Evolutionary conservation across 2,329 filamentous ascomycete species (phyloP).

Genomic region (Knufia petricola): DNA sequence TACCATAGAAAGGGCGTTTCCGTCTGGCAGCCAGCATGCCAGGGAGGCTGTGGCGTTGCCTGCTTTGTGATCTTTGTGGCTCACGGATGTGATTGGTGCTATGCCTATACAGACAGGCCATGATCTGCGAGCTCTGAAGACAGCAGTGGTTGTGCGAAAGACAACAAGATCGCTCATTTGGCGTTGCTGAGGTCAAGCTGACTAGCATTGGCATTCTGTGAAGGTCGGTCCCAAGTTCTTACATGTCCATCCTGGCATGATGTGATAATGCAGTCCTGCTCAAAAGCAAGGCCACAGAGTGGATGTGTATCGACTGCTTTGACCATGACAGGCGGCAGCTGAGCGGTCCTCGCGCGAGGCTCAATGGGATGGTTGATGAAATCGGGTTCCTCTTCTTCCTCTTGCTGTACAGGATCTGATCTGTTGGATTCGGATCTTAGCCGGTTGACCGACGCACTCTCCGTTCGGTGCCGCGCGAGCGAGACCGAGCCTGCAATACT

Average conservation of each 20-base stretch:
- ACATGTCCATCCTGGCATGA: constrained; percentile 79
- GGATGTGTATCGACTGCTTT: constrained; percentile 75
- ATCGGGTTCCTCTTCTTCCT: constrained; percentile 43
- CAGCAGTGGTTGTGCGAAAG: not conserved
- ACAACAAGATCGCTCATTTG: not conserved
- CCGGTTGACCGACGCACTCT: constrained; percentile 48
- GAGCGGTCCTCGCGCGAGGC: constrained; percentile 70
- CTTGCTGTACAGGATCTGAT: constrained; percentile 23
- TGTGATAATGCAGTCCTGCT: constrained; percentile 84
- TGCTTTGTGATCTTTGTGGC: no score
- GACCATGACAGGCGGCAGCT: constrained; percentile 84
- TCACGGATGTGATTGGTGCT: no score
- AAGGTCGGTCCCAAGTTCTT: constrained; percentile 61
- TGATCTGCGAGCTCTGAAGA: no score
- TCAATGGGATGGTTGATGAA: constrained; percentile 70
- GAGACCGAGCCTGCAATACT: constrained; percentile 39
- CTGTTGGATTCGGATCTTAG: constrained; percentile 63
- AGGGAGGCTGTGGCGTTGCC: no score
- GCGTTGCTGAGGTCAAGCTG: constrained; percentile 23
- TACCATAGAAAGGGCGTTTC: no score
- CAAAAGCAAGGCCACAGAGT: constrained; percentile 84
- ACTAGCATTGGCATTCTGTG: constrained; percentile 31
- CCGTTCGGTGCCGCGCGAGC: constrained; percentile 52
- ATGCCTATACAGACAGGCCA: no score
- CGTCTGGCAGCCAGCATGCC: no score